Evolutionary conservation across 805 yeast species (phyloP).

Genomic region (Metschnikowia santaceciliae): DNA sequence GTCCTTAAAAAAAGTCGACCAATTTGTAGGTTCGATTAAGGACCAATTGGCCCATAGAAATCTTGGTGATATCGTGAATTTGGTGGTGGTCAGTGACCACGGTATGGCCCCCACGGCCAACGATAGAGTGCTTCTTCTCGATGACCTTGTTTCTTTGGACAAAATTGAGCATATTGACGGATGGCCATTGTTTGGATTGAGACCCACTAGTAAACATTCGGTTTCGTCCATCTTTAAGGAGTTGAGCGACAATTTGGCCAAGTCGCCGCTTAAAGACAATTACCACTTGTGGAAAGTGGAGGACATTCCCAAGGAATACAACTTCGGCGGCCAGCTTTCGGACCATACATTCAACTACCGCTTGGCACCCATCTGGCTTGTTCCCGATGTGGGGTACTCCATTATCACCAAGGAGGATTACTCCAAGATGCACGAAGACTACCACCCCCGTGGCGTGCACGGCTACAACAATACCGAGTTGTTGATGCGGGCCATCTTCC

Average conservation of each 20-base stretch:
- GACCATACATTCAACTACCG: slow-evolving; percentile 49
- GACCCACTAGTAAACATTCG: slow-evolving; percentile 46
- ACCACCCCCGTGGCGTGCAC: slow-evolving; percentile 72
- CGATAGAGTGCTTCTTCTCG: slow-evolving; percentile 64
- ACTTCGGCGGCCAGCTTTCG: slow-evolving; percentile 45
- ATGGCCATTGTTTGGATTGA: slow-evolving; percentile 80
- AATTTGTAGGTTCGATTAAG: slow-evolving; percentile 49
- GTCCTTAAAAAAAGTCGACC: slow-evolving; percentile 63
- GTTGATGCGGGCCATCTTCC: slow-evolving; percentile 78
- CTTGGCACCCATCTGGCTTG: slow-evolving; percentile 80
- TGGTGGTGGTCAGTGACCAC: slow-evolving; percentile 82
- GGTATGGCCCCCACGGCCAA: slow-evolving; percentile 89
- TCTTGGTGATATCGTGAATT: slow-evolving; percentile 61
- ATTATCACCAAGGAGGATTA: slow-evolving; percentile 59
- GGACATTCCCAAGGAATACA: slow-evolving; percentile 50
- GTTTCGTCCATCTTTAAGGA: slow-evolving; percentile 46
- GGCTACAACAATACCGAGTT: slow-evolving; percentile 78
- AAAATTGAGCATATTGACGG: slow-evolving; percentile 67
- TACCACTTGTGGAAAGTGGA: slow-evolving; percentile 51
- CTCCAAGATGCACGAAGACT: slow-evolving; percentile 45
- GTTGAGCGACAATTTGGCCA: slow-evolving; percentile 29
- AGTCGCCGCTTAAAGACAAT: slow-evolving; percentile 23
- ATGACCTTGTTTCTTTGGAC: slow-evolving; percentile 57
- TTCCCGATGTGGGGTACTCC: slow-evolving; percentile 80
- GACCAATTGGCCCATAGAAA: slow-evolving; percentile 51